These are phyloP conservation scores for Curvularia sp. DNA, from an alignment of 2,329 filamentous ascomycete species.

Conservation along the genomic window DNA sequence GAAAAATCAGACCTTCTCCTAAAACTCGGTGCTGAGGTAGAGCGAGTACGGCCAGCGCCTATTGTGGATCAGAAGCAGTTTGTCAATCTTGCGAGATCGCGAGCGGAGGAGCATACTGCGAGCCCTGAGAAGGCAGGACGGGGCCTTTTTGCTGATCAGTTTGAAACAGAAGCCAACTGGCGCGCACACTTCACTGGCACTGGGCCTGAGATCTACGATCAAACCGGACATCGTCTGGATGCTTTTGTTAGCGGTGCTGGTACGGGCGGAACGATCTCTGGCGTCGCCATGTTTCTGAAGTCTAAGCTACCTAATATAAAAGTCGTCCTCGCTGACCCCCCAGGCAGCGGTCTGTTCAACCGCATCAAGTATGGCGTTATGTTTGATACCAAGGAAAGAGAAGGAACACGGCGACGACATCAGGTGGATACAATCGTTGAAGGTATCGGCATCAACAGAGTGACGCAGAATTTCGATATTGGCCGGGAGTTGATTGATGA, in stretches of 20 bases:
- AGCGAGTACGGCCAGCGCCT: slow-evolving; percentile 86
- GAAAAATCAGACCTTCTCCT: slow-evolving; percentile 91
- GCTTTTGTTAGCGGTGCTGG: slow-evolving; percentile 94
- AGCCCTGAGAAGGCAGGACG: slow-evolving; percentile 66
- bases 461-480: slow-evolving; percentile 92
- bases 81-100: slow-evolving; percentile 84
- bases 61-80: slow-evolving; percentile 95
- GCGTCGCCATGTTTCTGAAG: slow-evolving; percentile 84
- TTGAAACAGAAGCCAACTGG: slow-evolving; percentile 91
- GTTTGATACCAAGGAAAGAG: slow-evolving; percentile 87
- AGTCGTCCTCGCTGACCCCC: slow-evolving; percentile 89
- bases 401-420: slow-evolving; percentile 85
- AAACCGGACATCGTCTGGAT: slow-evolving; percentile 76
- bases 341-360: slow-evolving; percentile 92
- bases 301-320: slow-evolving; percentile 68
- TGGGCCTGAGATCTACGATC: slow-evolving; percentile 85
- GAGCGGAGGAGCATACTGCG: slow-evolving; percentile 76
- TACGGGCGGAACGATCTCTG: slow-evolving; percentile 91
- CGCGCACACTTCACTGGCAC: slow-evolving; percentile 81
- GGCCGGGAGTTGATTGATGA: slow-evolving; percentile 88
- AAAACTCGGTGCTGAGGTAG: slow-evolving; percentile 90
- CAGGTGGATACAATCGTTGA: slow-evolving; percentile 98
- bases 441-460: slow-evolving; percentile 91
- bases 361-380: slow-evolving; percentile 92
- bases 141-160: slow-evolving; percentile 96